phyloP scores from a whole-genome alignment of 2,329 filamentous ascomycete genomes.

The Epicoccum nigrum region DNA sequence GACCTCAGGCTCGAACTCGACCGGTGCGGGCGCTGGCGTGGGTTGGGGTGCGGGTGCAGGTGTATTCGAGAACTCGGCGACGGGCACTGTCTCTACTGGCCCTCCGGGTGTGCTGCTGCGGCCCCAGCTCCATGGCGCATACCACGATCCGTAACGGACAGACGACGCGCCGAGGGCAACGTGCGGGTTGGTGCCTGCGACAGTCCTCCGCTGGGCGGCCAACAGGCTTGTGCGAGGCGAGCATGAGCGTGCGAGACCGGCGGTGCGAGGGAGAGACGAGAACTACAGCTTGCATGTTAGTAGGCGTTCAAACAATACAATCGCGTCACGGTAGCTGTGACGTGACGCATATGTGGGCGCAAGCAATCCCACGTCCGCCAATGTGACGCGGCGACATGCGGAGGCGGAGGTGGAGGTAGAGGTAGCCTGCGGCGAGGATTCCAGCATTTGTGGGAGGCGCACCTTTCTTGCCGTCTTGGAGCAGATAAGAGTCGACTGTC shows the following conservation, averaged over 20 bases:
- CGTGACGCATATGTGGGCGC: conserved; percentile 7
- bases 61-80: conserved; percentile 30
- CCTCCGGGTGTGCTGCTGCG: conserved; percentile 33
- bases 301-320: background rate
- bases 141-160: conserved; percentile 43
- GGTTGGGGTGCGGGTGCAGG: conserved; percentile 15
- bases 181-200: conserved; percentile 23
- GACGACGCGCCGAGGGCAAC: conserved; percentile 32
- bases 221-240: conserved; percentile 34
- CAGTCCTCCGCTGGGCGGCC: conserved; percentile 34
- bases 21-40: background rate
- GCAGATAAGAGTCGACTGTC: conserved; percentile 28
- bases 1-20: conserved; percentile 32
- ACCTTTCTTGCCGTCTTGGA: conserved; percentile 43
- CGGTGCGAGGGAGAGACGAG: conserved; percentile 38
- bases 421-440: background rate
- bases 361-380: conserved; percentile 2
- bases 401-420: conserved; percentile 13
- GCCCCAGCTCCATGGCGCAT: conserved; percentile 45
- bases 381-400: conserved; percentile 9
- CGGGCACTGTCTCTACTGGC: conserved; percentile 25
- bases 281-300: conserved; percentile 30
- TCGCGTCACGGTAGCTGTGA: too few species aligned
- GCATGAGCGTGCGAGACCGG: conserved; percentile 19
- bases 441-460: conserved; percentile 19